phyloP scores from a whole-genome alignment of 2,329 filamentous ascomycete genomes.

The Aspergillus quadricinctus region DNA sequence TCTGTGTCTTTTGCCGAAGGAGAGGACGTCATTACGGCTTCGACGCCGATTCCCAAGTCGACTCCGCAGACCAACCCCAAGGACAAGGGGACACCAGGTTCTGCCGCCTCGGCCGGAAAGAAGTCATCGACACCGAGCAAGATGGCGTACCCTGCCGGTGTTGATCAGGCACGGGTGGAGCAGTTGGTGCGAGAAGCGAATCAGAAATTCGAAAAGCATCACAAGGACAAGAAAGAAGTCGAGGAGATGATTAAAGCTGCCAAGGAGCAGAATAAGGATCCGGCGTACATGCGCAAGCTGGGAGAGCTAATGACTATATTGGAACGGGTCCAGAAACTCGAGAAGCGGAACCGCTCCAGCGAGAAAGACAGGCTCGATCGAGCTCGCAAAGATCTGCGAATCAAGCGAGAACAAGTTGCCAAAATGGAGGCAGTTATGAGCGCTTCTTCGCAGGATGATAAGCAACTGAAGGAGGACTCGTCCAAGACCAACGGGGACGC shows the following conservation, averaged over 20 bases:
- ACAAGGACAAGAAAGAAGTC: conserved; percentile 5
- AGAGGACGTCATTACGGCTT: conserved; percentile 10
- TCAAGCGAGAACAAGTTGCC: conserved; percentile 6
- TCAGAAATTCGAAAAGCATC: conserved; percentile 7
- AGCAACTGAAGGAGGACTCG: background rate
- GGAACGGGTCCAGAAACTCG: background rate
- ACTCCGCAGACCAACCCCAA: conserved; percentile 4
- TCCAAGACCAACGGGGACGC: background rate
- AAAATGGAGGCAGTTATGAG: conserved; percentile 9
- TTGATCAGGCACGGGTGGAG: conserved; percentile 8
- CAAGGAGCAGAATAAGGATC: conserved; percentile 1
- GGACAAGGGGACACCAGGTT: background rate
- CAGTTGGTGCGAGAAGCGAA: conserved; percentile 9
- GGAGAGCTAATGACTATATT: background rate
- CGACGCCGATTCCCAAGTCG: conserved; percentile 8
- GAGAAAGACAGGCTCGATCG: background rate
- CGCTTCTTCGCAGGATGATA: background rate
- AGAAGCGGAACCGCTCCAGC: background rate
- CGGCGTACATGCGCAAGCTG: conserved; percentile 5
- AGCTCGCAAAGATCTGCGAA: background rate
- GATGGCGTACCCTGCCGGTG: conserved; percentile 13
- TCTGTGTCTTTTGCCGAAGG: conserved; percentile 26
- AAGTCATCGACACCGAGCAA: conserved; percentile 3
- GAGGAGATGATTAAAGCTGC: conserved; percentile 9
- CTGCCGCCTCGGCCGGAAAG: background rate